These are phyloP conservation scores for Pseudozyma flocculosa DNA, from an alignment of 1,284 basidiomycete genomes.

Conservation along the genomic window DNA sequence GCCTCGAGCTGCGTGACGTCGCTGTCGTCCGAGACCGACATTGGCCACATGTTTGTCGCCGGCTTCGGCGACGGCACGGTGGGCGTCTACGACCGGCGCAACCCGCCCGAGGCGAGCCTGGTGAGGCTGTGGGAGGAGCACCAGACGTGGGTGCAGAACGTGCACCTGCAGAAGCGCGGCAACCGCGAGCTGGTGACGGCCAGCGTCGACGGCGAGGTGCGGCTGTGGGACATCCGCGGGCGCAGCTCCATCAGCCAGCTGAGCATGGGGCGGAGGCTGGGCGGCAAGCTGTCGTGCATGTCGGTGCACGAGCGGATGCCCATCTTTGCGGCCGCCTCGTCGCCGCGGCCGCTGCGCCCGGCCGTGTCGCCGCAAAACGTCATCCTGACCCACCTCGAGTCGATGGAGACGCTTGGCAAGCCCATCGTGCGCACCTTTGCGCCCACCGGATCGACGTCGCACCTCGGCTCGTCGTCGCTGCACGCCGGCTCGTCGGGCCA, in stretches of 20 bases:
- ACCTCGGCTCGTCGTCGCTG: slow-evolving; percentile 21
- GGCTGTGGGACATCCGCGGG: slow-evolving; percentile 85
- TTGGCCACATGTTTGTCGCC: slow-evolving; percentile 79
- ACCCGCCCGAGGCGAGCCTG: slow-evolving; percentile 80
- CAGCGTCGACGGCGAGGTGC: slow-evolving; percentile 86
- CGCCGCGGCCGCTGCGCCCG: slow-evolving; percentile 24
- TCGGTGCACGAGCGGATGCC: slow-evolving; percentile 83
- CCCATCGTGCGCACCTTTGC: slow-evolving; percentile 32
- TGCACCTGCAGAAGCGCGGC: slow-evolving; percentile 77
- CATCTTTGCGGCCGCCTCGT: slow-evolving; percentile 70
- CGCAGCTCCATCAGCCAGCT: slow-evolving; percentile 71
- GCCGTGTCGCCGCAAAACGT: slow-evolving; percentile 27
- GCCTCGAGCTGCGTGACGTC: slow-evolving; percentile 86
- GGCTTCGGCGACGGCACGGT: slow-evolving; percentile 91
- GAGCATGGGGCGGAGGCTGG: slow-evolving; percentile 61
- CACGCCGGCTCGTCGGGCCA: slow-evolving; percentile 20
- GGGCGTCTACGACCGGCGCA: slow-evolving; percentile 85
- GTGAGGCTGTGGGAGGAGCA: slow-evolving; percentile 77
- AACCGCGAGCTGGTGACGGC: slow-evolving; percentile 82
- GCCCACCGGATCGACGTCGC: slow-evolving; percentile 17
- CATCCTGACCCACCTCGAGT: slow-evolving; percentile 36
- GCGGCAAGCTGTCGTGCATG: slow-evolving; percentile 68
- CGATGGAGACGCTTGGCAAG: slow-evolving; percentile 18
- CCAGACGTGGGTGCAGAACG: slow-evolving; percentile 85
- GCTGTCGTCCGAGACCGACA: slow-evolving; percentile 75